Percentiles rank a stretch among this genome's conserved stretches.
phyloP scores from a whole-genome alignment of 495 filamentous ascomycete species.

The Aspergillus diversus region DNA sequence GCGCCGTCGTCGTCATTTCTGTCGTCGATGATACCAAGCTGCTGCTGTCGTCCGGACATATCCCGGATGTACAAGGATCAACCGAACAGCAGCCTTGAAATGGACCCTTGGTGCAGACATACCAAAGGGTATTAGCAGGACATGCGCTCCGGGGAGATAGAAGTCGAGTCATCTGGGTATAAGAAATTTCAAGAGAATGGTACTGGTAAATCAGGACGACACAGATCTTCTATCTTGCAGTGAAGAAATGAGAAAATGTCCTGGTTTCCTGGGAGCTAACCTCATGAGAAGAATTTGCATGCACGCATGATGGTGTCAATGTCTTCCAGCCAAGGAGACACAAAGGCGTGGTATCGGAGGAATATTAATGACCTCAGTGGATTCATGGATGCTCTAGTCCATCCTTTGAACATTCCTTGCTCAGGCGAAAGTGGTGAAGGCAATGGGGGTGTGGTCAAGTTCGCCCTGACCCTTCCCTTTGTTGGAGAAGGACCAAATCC shows the following conservation, averaged over 20 bases:
- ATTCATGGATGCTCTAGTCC: neutral
- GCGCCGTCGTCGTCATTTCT: slow-evolving; percentile 1
- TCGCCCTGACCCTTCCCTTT: neutral
- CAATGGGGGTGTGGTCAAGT: neutral
- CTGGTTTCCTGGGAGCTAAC: no score
- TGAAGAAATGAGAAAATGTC: no score
- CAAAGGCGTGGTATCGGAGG: neutral
- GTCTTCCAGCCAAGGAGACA: neutral
- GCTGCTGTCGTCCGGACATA: slow-evolving; percentile 35
- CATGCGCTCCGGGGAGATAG: slow-evolving; percentile 25
- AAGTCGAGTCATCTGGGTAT: slow-evolving; percentile 9
- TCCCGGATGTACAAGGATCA: slow-evolving; percentile 38
- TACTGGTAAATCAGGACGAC: no score
- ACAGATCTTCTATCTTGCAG: no score
- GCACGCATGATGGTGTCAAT: neutral
- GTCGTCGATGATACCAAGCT: neutral
- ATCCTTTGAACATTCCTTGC: neutral
- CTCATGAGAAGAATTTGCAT: neutral
- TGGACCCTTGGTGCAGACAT: slow-evolving; percentile 34
- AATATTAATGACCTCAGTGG: neutral
- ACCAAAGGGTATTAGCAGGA: slow-evolving; percentile 28
- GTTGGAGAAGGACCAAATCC: neutral
- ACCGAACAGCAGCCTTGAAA: slow-evolving; percentile 46
- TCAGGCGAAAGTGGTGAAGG: neutral
- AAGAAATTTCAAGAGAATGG: neutral